Conservation (phyloP, 176 grass and related monocot genomes). For the Saccharum spontaneum region DNA sequence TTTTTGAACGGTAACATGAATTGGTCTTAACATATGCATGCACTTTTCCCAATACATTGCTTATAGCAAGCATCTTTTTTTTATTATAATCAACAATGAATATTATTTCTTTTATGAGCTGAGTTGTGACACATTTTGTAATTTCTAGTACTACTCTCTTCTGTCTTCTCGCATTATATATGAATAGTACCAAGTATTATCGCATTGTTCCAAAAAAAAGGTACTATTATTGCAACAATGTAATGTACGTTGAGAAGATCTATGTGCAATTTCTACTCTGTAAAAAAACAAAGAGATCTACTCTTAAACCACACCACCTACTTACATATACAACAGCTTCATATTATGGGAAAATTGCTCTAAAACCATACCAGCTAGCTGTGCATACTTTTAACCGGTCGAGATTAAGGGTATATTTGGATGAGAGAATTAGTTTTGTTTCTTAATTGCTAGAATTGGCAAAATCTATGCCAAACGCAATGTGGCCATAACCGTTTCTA, state of each 20-base stretch:
- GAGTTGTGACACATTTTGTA: neutral
- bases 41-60: neutral
- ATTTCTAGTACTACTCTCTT: neutral
- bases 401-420: neutral
- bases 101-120: neutral
- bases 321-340: neutral
- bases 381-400: neutral
- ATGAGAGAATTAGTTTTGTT: too few species aligned
- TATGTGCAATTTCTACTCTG: neutral
- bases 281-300: neutral
- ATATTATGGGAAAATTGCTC: neutral
- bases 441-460: too few species aligned
- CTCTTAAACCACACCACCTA: neutral
- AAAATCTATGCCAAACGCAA: too few species aligned
- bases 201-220: neutral
- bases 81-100: neutral
- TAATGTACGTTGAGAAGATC: neutral
- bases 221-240: slow-evolving; percentile 17
- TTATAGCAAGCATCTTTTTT: neutral
- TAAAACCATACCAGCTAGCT: neutral
- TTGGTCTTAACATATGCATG: neutral
- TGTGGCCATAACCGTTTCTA: too few species aligned
- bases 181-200: slow-evolving; percentile 11
- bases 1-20: neutral
- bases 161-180: neutral